Evolutionary conservation across 257 asterid genomes (phyloP), one percentile per base, ranked within the genome.

Genomic region (Solanum commersonii): DNA sequence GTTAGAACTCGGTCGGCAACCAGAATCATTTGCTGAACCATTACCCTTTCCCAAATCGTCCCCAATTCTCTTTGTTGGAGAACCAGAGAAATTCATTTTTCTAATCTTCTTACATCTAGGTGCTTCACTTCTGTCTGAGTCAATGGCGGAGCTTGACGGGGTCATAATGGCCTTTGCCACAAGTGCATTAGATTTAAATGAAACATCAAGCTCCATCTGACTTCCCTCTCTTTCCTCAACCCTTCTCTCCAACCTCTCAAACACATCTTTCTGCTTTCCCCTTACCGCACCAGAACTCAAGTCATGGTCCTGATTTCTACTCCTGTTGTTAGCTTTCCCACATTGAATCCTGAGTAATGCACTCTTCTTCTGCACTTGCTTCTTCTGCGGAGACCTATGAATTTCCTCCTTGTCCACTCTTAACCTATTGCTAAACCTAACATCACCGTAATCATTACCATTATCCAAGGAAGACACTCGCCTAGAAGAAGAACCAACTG

Each of bases 141-240:
- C 91, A 84, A 63, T 86, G 84, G 52, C 88, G 44, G 94, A 88
- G 90, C 87, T 79, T 76, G 95, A 87, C 42, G 95, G 91, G 16
- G 93, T 88, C 93, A 91, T 90, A 89, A 93, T 91, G 91, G 95
- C 93, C 92, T 94, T 94, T 25, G 98, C 98, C 60, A 95, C 94
- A 63, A 95, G 94, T 79, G 98, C 90, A 92, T 95, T 94, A 79
- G 99, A 95, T 91, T 93, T 94, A 79, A 94, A 95, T 5, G 96
- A 93, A 87, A 95, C 95, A 87, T 93, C 92, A 90, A 94, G 99
- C 85, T 96, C 95, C 93, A 94, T 79, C 31, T 95, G 92, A 87
- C 95, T 93, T 82, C 91, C 88, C 87, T 94, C 94, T 91, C 94
- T 91, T 87, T 87, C 92, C 67, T 44, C 93, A 87, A 87, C 95